phyloP scores from a whole-genome alignment of 371 early-diverging fungal genomes.

The Entomophthora muscae region DNA sequence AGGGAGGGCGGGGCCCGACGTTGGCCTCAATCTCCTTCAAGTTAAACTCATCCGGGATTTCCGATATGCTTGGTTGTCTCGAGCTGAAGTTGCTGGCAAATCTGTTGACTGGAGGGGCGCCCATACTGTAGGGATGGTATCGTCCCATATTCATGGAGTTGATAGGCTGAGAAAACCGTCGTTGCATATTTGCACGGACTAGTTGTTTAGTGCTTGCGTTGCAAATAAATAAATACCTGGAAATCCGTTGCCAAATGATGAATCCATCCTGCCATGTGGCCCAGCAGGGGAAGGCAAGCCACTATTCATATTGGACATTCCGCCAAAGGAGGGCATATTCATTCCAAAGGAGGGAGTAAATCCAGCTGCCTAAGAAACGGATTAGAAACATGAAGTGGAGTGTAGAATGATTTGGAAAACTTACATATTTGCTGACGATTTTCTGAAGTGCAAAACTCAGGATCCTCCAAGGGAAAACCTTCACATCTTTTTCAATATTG shows the following conservation, averaged over 20 bases:
- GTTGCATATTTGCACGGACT: constrained; percentile 7
- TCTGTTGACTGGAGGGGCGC: not conserved
- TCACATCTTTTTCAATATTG: constrained; percentile 74
- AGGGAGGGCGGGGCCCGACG: not conserved
- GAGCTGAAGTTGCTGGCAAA: not conserved
- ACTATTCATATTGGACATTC: constrained; percentile 1
- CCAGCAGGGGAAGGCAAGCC: constrained; percentile 7
- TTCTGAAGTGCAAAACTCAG: constrained; percentile 46
- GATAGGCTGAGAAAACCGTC: constrained; percentile 7
- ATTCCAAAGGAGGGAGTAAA: not conserved
- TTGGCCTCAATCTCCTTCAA: not conserved
- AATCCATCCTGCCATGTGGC: not conserved
- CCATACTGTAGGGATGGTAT: not conserved
- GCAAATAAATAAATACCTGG: not conserved
- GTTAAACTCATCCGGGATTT: not conserved
- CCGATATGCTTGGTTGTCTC: not conserved
- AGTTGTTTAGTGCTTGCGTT: not conserved
- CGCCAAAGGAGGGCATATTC: not conserved
- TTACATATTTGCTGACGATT: constrained; percentile 43
- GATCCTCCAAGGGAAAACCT: constrained; percentile 59
- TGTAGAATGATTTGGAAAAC: not conserved
- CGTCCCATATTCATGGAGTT: constrained; percentile 4
- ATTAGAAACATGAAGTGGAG: not conserved
- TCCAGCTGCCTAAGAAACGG: constrained; percentile 2
- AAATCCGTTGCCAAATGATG: not conserved